Base-by-base conservation (phyloP, 345 rosid species). In the Lepidium sativum region DNA sequence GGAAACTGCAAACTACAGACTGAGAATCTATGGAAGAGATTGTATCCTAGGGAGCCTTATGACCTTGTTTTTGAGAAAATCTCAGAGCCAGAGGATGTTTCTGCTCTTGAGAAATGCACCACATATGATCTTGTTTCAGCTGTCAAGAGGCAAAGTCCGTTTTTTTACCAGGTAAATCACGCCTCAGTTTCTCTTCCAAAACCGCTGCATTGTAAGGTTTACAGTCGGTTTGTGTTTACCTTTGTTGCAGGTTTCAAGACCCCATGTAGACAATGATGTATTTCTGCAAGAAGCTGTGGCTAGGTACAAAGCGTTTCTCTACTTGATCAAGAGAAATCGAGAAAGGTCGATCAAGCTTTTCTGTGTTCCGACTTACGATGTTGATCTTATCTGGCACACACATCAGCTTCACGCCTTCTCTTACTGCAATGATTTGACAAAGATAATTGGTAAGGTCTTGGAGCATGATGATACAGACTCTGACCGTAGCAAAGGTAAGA, bases 361-460 rank as follows among this genome's bases (percentile, higher is more conserved):
- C 70, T 84, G 91, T 68, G 99, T 94, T 53, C 99, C 99, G 17
- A 94, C 99, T 55, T 94, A 94, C 57, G 99, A 94, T 77, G 62
- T 94, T 57, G 97, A 94, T 76, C 96, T 94, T 53, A 86, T 95
- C n/a, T 95, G 99, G 99, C 99, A 95, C 64, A 85, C 97, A 23
- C 99, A 95, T 69, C 99, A 95, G 77, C 75, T 91, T 75, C 89
- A 95, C 54, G 88, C 97, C 39, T 66, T 74, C 77, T 73, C 87
- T 54, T 95, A 95, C 81, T 77, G 83, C 69, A 82, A 81, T 13
- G 91, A 95, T 70, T 33, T 95, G 68, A 68, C 15, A 0, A 72
- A 79, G 77, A 60, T 70, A 29, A 75, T 88, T 50, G 97, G 97
- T 58, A 85, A 81, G 72, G 73, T 94, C 43, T 75, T 94, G 76